These are phyloP conservation scores for Cyphellophora attinorum DNA, from an alignment of 2,329 filamentous ascomycete species.

Conservation along the genomic window DNA sequence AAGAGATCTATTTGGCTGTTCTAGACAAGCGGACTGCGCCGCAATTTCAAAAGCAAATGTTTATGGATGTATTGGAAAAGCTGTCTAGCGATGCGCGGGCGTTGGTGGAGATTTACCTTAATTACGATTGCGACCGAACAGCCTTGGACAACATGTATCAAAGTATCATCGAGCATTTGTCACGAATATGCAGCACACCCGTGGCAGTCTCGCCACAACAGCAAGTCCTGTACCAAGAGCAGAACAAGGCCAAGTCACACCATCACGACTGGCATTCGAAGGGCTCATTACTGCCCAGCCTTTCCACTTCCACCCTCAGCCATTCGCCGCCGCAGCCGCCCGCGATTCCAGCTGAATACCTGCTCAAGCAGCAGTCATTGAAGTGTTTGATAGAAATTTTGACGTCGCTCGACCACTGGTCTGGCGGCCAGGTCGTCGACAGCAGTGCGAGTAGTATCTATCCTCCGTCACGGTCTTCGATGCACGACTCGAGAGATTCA, in stretches of 20 bases:
- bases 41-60: conserved; percentile 82
- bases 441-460: conserved; percentile 27
- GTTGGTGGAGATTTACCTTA: conserved; percentile 89
- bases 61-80: conserved; percentile 74
- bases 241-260: conserved; percentile 48
- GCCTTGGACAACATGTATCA: conserved; percentile 96
- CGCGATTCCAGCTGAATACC: conserved; percentile 74
- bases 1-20: conserved; percentile 91
- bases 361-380: conserved; percentile 79
- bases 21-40: conserved; percentile 81
- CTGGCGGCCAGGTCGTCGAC: conserved; percentile 55
- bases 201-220: conserved; percentile 66
- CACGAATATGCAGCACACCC: conserved; percentile 71
- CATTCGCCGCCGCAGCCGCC: conserved; percentile 34
- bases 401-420: conserved; percentile 88
- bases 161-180: conserved; percentile 82
- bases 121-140: conserved; percentile 94
- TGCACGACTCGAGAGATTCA: conserved; percentile 59
- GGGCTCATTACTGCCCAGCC: conserved; percentile 73
- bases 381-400: conserved; percentile 83
- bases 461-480: conserved; percentile 39
- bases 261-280: conserved; percentile 75
- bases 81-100: conserved; percentile 79
- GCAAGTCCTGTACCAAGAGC: conserved; percentile 80
- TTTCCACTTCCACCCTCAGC: conserved; percentile 69